Evolutionary conservation across 495 filamentous ascomycete genomes (phyloP).

Genomic region (Letharia lupina): DNA sequence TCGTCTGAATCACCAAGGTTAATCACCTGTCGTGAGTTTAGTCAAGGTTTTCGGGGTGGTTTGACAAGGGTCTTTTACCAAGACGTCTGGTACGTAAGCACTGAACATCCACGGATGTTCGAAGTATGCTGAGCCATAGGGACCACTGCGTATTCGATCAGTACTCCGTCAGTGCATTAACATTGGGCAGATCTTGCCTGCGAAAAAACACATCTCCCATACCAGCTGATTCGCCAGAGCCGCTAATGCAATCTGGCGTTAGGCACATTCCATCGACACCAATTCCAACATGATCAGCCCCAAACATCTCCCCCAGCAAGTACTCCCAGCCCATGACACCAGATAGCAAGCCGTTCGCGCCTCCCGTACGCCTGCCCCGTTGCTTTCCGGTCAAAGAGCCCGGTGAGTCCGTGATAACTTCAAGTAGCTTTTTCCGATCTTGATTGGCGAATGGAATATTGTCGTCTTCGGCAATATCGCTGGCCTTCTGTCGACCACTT

Average conservation of each 20-base stretch:
- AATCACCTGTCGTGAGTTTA: constrained; percentile 26
- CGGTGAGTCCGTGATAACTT: constrained; percentile 33
- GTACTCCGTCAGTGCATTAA: not conserved
- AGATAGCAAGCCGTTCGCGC: constrained; percentile 26
- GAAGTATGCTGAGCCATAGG: constrained; percentile 29
- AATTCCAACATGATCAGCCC: constrained; percentile 32
- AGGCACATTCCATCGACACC: constrained; percentile 36
- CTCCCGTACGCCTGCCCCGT: constrained; percentile 19
- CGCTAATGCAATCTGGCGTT: constrained; percentile 31
- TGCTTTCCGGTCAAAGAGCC: constrained; percentile 20
- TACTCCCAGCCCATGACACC: constrained; percentile 38
- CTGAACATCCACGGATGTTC: constrained; percentile 33
- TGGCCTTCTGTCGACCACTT: constrained; percentile 7
- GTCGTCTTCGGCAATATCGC: constrained; percentile 9
- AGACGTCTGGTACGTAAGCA: constrained; percentile 31
- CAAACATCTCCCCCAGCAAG: constrained; percentile 36
- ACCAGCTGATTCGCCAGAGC: constrained; percentile 28
- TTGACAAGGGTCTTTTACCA: constrained; percentile 21
- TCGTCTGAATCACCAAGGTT: constrained; percentile 31
- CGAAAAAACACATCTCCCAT: constrained; percentile 38
- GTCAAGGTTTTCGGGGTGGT: not conserved
- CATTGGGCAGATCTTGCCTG: constrained; percentile 24
- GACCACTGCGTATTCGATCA: constrained; percentile 28
- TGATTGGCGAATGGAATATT: constrained; percentile 4
- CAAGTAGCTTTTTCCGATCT: constrained; percentile 28